Conservation (phyloP, 176 grass and related monocot genomes). For the Areca catechu region DNA sequence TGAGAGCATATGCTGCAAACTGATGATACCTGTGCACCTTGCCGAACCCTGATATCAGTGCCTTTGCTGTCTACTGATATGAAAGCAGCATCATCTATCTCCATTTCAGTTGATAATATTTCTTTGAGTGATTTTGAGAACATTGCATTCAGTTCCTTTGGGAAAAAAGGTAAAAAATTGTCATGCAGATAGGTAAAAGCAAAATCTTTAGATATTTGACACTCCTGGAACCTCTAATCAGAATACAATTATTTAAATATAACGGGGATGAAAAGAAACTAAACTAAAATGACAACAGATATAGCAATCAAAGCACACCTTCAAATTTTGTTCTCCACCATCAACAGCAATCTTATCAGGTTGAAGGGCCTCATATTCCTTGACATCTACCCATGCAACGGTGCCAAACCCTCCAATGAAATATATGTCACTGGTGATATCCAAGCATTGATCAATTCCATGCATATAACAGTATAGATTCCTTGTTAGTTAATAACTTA, state of each 20-base stretch:
- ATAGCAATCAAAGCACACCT: slow-evolving; percentile 31
- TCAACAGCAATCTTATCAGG: slow-evolving; percentile 92
- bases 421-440: slow-evolving; percentile 61
- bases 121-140: slow-evolving; percentile 93
- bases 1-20: too few relatives aligned
- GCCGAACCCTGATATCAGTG: slow-evolving; percentile 85
- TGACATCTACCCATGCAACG: slow-evolving; percentile 95
- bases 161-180: slow-evolving; percentile 1
- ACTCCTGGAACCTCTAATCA: too few relatives aligned
- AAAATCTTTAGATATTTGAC: too few relatives aligned
- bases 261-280: too few relatives aligned
- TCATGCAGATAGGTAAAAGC: not conserved
- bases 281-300: too few relatives aligned
- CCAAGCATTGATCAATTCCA: too few relatives aligned
- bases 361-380: slow-evolving; percentile 67
- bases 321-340: slow-evolving; percentile 79
- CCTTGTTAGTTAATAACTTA: too few relatives aligned
- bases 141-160: slow-evolving; percentile 79
- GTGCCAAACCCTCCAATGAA: slow-evolving; percentile 99
- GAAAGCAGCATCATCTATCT: slow-evolving; percentile 90
- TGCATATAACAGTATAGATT: too few relatives aligned
- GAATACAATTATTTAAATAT: too few relatives aligned
- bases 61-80: slow-evolving; percentile 99
- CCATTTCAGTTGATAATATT: slow-evolving; percentile 65
- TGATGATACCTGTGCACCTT: slow-evolving; percentile 82